phyloP scores from a whole-genome alignment of 768 basidiomycete species.

The Coprinopsis marcescibilis region DNA sequence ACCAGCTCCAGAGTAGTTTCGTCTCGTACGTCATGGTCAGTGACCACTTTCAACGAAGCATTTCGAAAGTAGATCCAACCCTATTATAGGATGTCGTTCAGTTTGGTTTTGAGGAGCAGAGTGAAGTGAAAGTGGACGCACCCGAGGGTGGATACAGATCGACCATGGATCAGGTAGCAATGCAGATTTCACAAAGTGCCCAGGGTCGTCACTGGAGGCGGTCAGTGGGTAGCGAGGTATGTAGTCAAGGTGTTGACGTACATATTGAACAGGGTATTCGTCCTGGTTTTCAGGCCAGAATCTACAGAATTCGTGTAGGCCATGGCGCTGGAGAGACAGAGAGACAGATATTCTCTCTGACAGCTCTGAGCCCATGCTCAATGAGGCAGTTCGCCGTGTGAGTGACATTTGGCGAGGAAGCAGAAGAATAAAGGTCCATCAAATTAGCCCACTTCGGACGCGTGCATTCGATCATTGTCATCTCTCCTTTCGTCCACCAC shows the following conservation, averaged over 20 bases:
- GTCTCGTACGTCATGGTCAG: conserved; percentile 46
- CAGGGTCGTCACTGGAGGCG: neutral
- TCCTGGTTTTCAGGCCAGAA: conserved; percentile 6
- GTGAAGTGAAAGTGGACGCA: conserved; percentile 10
- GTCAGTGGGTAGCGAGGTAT: conserved; percentile 6
- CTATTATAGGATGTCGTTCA: conserved; percentile 18
- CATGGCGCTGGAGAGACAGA: no score
- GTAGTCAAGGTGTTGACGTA: no score
- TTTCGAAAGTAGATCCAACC: conserved; percentile 51
- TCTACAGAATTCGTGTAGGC: neutral
- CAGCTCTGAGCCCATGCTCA: no score
- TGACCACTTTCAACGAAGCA: conserved; percentile 31
- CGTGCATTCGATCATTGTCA: no score
- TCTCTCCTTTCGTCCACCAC: conserved; percentile 1
- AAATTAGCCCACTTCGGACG: no score
- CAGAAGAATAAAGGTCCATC: no score
- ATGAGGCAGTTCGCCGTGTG: no score
- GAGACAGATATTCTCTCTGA: no score
- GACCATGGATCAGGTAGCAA: conserved; percentile 27
- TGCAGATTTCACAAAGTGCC: neutral
- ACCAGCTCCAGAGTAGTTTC: conserved; percentile 26
- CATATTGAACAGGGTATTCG: conserved; percentile 10
- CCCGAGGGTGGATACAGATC: conserved; percentile 36
- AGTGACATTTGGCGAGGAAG: no score
- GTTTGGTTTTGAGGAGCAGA: neutral